Base-by-base conservation (phyloP, 495 filamentous ascomycete genomes). In the Xylona heveae region DNA sequence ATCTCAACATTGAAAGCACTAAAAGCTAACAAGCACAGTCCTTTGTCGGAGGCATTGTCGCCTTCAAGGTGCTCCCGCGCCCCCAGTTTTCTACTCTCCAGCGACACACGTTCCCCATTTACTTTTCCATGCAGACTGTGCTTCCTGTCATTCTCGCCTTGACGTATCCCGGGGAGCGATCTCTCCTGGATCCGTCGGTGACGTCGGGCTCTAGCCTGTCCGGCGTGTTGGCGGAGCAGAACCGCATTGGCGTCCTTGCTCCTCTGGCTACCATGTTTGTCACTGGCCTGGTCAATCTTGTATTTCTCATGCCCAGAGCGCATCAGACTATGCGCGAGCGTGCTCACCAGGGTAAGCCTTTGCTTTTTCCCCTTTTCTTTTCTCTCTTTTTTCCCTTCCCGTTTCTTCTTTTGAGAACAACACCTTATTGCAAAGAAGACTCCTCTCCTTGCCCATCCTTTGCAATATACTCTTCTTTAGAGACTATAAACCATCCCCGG, bases 11-110 rank as follows among this genome's bases (percentile, higher is more conserved):
- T 12, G 6, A 7, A 15, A 15, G 9, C n/a, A 37, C 33, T 27
- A 2, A 0, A 34, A 28, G 35, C 39, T 44, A 41, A 46, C 19
- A 19, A 13, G 22, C 5, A 9, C 9, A 19, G 70, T 77, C 78
- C 37, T 93, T 93, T 52, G 57, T 93, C 36, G 68, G 63, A 34
- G 80, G 79, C 19, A 60, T 76, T 19, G 50, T 83, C 27, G 68
- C 78, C 34, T 93, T 71, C 59, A 62, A 59, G 27, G 62, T 67
- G 34, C 68, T 94, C 29, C 61, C 78, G 6, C 71, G 79, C 6
- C 68, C 79, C 0, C 71, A 83, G 47, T 95, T 95, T 55, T 60
- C 70, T 4, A 58, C 65, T 22, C 61, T 95, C 17, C 85, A 91
- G 54, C 54, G 66, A 21, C 64, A 64, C 42, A 68, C 81, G 44